Evolutionary conservation across 495 filamentous ascomycete genomes (phyloP).

Genomic region (Podospora fimiseda): DNA sequence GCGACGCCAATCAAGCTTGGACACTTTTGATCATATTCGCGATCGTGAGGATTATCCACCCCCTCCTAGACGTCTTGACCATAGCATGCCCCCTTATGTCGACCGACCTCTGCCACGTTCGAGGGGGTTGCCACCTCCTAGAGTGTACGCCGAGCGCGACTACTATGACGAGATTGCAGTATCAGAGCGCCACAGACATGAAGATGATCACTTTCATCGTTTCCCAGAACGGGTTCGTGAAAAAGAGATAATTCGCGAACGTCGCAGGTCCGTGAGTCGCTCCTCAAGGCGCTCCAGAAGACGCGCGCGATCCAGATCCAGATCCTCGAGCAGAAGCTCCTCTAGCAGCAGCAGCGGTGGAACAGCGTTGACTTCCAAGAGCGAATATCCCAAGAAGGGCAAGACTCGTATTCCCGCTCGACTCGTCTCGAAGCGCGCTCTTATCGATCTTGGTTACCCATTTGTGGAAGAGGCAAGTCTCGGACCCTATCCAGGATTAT

Average conservation of each 20-base stretch:
- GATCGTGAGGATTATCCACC: slow-evolving; percentile 46
- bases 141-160: slow-evolving; percentile 48
- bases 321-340: too few species aligned
- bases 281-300: slow-evolving; percentile 25
- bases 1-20: slow-evolving; percentile 41
- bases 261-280: slow-evolving; percentile 31
- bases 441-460: slow-evolving; percentile 79
- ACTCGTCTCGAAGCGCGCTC: slow-evolving; percentile 66
- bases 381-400: slow-evolving; percentile 69
- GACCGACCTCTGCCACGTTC: slow-evolving; percentile 42
- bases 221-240: slow-evolving; percentile 50
- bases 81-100: slow-evolving; percentile 43
- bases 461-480: slow-evolving; percentile 71
- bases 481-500: not conserved
- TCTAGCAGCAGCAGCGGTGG: slow-evolving; percentile 29
- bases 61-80: slow-evolving; percentile 31
- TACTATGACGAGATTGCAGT: slow-evolving; percentile 56
- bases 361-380: slow-evolving; percentile 43
- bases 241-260: slow-evolving; percentile 40
- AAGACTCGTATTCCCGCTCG: slow-evolving; percentile 78
- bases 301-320: slow-evolving; percentile 26
- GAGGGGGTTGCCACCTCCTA: slow-evolving; percentile 37
- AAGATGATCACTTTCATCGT: slow-evolving; percentile 60
- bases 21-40: slow-evolving; percentile 45
- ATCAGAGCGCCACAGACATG: slow-evolving; percentile 54